Evolutionary conservation across 2,329 filamentous ascomycete species (phyloP).

Genomic region (Fusarium caatingaense): DNA sequence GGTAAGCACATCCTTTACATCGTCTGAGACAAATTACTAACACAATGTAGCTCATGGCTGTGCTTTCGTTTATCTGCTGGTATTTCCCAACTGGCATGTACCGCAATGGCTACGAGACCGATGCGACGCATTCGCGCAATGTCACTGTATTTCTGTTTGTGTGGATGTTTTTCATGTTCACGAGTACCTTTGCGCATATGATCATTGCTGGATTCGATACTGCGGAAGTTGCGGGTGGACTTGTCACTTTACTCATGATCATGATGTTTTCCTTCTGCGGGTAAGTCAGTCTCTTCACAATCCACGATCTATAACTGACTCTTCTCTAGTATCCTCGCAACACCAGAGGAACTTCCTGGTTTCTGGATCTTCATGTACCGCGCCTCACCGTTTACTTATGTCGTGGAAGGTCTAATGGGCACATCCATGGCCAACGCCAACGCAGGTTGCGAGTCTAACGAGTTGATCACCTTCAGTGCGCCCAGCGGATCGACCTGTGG

Average conservation of each 20-base stretch:
- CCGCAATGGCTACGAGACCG: constrained; percentile 65
- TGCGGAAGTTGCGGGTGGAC: constrained; percentile 72
- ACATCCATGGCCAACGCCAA: constrained; percentile 70
- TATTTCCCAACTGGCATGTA: constrained; percentile 77
- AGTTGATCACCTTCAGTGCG: constrained; percentile 72
- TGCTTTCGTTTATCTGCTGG: constrained; percentile 72
- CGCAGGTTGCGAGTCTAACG: constrained; percentile 72
- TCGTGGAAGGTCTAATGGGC: constrained; percentile 73
- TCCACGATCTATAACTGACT: not conserved
- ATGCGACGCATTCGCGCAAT: constrained; percentile 60
- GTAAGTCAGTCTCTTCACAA: constrained; percentile 58
- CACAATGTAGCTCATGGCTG: constrained; percentile 44
- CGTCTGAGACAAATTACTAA: not conserved
- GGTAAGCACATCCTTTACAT: constrained; percentile 52
- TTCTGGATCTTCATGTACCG: constrained; percentile 86
- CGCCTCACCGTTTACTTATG: constrained; percentile 79
- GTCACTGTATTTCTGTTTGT: constrained; percentile 73
- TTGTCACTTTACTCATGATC: constrained; percentile 73
- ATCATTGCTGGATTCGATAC: constrained; percentile 71
- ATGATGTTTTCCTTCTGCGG: constrained; percentile 72
- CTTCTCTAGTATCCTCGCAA: constrained; percentile 66
- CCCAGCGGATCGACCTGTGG: constrained; percentile 64
- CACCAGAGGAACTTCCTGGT: constrained; percentile 69
- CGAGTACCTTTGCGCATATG: constrained; percentile 74
- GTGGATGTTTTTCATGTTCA: constrained; percentile 72